phyloP scores from a whole-genome alignment of 108 stramenopile species.

The Skeletonema marinoi region DNA sequence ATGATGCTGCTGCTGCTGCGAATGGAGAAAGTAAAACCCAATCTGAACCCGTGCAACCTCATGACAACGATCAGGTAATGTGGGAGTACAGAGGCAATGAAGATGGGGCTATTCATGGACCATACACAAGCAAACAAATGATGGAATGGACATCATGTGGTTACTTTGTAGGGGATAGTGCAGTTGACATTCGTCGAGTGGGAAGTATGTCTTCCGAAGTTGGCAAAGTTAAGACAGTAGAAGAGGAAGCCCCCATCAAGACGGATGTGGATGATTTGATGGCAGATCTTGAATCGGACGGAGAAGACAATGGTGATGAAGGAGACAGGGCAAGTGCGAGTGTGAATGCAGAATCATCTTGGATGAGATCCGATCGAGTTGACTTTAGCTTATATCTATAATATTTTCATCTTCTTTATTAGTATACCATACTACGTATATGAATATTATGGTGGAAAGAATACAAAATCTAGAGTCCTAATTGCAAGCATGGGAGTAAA shows the following conservation, averaged over 20 bases:
- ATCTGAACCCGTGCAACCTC: not conserved
- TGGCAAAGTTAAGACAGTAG: not conserved
- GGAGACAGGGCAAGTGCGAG: not conserved
- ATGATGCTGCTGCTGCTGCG: constrained; percentile 4
- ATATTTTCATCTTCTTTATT: not conserved
- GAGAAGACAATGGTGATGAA: constrained; percentile 65
- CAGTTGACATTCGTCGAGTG: constrained; percentile 74
- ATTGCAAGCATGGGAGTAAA: no score
- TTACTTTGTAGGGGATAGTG: constrained; percentile 80
- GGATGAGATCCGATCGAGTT: constrained; percentile 51
- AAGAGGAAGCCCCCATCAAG: not conserved
- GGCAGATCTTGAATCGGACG: constrained; percentile 65
- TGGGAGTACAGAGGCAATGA: constrained; percentile 82
- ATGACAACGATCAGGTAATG: not conserved
- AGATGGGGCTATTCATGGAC: constrained; percentile 77
- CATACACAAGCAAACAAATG: constrained; percentile 84
- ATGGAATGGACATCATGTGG: constrained; percentile 75
- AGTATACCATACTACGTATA: not conserved
- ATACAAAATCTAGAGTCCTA: no score
- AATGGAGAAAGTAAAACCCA: constrained; percentile 5
- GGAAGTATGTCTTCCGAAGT: not conserved
- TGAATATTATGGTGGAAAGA: no score
- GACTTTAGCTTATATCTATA: constrained; percentile 45
- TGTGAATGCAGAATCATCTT: constrained; percentile 9
- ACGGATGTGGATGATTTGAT: constrained; percentile 69